These are phyloP conservation scores for Fusarium secorum DNA, from an alignment of 2,329 filamentous ascomycete genomes.

Conservation along the genomic window DNA sequence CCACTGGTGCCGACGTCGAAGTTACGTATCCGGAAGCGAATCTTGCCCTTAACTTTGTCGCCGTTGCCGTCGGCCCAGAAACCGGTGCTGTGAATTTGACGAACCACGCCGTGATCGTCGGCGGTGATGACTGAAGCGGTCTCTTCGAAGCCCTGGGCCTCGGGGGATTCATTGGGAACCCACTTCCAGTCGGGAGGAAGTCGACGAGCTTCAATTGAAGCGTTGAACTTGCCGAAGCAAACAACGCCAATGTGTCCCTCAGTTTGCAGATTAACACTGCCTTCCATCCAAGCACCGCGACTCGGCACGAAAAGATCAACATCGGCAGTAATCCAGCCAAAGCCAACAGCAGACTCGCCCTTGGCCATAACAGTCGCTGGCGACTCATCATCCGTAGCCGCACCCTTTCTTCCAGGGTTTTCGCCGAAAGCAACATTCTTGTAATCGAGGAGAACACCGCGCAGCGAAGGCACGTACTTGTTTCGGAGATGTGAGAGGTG, in stretches of 20 bases:
- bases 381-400: constrained; percentile 58
- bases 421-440: constrained; percentile 72
- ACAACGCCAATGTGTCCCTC: constrained; percentile 89
- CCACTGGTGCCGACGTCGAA: constrained; percentile 81
- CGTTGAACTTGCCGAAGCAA: constrained; percentile 91
- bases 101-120: constrained; percentile 61
- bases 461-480: constrained; percentile 76
- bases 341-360: constrained; percentile 86
- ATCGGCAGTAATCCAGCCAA: constrained; percentile 87
- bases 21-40: constrained; percentile 83
- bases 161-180: constrained; percentile 64
- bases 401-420: constrained; percentile 58
- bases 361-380: constrained; percentile 60
- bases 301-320: constrained; percentile 83
- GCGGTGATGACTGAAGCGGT: constrained; percentile 52
- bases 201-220: constrained; percentile 79
- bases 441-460: constrained; percentile 79
- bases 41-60: constrained; percentile 71
- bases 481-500: constrained; percentile 79
- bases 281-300: constrained; percentile 77
- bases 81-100: constrained; percentile 64
- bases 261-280: constrained; percentile 83
- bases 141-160: constrained; percentile 53
- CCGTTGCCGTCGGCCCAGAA: constrained; percentile 80
- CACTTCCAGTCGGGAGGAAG: constrained; percentile 84